Evolutionary conservation across 768 basidiomycete species (phyloP), one percentile per base, ranked within the genome.

Genomic region (Tulasnella sp.): DNA sequence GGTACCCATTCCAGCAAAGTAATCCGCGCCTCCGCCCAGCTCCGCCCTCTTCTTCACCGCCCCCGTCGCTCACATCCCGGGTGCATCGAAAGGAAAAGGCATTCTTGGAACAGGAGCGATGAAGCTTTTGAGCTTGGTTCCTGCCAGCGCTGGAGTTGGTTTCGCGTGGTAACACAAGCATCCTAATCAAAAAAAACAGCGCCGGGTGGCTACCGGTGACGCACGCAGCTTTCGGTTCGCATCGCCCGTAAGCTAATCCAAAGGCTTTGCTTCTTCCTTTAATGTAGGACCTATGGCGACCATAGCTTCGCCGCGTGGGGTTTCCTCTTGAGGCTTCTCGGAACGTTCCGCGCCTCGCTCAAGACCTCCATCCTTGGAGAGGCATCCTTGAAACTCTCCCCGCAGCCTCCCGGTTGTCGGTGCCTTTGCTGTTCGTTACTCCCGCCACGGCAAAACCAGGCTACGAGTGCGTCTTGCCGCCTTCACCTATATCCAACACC

Each of bases 11-110:
- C n/a, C n/a, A n/a, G n/a, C n/a, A n/a, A n/a, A n/a, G n/a, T n/a
- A n/a, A n/a, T n/a, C n/a, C n/a, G n/a, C n/a, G n/a, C n/a, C n/a
- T n/a, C n/a, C n/a, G n/a, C n/a, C 98, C 98, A n/a, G n/a, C n/a
- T n/a, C n/a, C n/a, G n/a, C n/a, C n/a, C n/a, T n/a, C 0, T 88
- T 98, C 73, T 98, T 99, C 86, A 96, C 94, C 32, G 91, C 98
- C 81, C 74, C 91, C 48, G 88, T 98, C 75, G 91, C 95, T 0
- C 86, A 88, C 74, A 79, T 91, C 23, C 83, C 98, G 51, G 88
- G 95, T 44, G 88, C 89, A 71, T 86, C 88, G 10, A 86, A 85
- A 15, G 32, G 42, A 1, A 70, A 70, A 67, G 67, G 13, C 23
- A 6, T 77, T 13, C 67, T 77, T 40, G 40, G 40, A 40, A 4